Evolutionary conservation across 768 basidiomycete genomes (phyloP).

Genomic region (Sporobolomyces pararoseus): DNA sequence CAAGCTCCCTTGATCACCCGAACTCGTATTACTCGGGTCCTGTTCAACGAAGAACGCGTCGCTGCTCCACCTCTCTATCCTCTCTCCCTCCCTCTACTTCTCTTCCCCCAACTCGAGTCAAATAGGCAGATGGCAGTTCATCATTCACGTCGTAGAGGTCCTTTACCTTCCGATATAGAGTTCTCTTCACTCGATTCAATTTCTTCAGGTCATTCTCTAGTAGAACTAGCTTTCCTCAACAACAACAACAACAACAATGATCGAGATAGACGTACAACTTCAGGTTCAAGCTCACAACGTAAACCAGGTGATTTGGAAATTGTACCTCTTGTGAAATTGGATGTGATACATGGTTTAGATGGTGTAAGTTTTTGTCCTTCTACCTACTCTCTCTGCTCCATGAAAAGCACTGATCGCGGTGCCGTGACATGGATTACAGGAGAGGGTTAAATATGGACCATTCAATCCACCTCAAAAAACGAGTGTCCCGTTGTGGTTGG

Average conservation of each 20-base stretch:
- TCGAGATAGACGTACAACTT: too few species aligned
- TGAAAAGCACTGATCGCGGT: not conserved
- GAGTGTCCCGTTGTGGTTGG: conserved; percentile 93
- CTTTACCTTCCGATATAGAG: conserved; percentile 34
- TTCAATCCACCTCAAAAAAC: conserved; percentile 79
- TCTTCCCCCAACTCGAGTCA: too few species aligned
- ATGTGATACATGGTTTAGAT: conserved; percentile 21
- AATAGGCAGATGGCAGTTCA: conserved; percentile 29
- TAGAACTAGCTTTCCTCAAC: conserved; percentile 2
- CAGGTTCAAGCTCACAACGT: too few species aligned
- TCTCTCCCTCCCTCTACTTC: not conserved
- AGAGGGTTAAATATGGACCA: conserved; percentile 69
- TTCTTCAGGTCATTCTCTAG: conserved; percentile 2
- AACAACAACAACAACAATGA: conserved; percentile 12
- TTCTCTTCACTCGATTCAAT: conserved; percentile 31
- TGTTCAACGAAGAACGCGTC: conserved; percentile 6
- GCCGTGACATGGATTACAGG: conserved; percentile 51
- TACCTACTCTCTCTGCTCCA: not conserved
- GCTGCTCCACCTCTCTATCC: not conserved
- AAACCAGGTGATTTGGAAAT: conserved; percentile 26
- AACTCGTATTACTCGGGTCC: too few species aligned
- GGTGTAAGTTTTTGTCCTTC: conserved; percentile 29
- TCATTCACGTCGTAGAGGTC: conserved; percentile 20
- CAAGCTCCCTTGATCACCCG: too few species aligned
- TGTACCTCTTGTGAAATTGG: conserved; percentile 28